Evolutionary conservation across 2,329 filamentous ascomycete species (phyloP).

Genomic region (Ophiostoma novo-ulmi): DNA sequence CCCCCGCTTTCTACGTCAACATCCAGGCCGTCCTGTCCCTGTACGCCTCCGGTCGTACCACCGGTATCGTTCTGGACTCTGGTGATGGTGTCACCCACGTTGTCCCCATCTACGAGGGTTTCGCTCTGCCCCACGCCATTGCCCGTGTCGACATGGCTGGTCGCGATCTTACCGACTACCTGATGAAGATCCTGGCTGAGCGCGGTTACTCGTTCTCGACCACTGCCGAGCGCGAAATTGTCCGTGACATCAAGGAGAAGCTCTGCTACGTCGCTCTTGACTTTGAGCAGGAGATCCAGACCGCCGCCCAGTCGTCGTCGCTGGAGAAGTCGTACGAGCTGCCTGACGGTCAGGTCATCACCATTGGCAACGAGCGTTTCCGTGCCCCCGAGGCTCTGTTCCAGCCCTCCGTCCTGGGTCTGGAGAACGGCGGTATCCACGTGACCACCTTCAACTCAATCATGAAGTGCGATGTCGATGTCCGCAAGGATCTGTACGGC

Average conservation of each 20-base stretch:
- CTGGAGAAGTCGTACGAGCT: constrained; percentile 99
- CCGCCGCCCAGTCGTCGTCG: constrained; percentile 95
- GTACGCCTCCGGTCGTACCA: constrained; percentile 99
- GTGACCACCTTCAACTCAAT: constrained; percentile 99
- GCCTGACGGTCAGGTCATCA: constrained; percentile 98
- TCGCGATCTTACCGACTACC: constrained; percentile 99
- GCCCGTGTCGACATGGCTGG: constrained; percentile 99
- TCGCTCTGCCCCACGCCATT: constrained; percentile 99
- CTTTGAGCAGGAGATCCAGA: constrained; percentile 99
- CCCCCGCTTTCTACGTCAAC: constrained; percentile 99
- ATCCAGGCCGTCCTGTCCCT: constrained; percentile 99
- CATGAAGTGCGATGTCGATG: constrained; percentile 99
- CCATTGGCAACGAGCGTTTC: constrained; percentile 99
- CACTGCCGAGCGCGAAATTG: constrained; percentile 99
- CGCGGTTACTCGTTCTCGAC: constrained; percentile 99
- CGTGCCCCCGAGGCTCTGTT: constrained; percentile 99
- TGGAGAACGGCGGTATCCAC: constrained; percentile 98
- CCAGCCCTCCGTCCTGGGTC: constrained; percentile 96
- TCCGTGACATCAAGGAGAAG: constrained; percentile 99
- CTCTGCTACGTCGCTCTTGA: constrained; percentile 99
- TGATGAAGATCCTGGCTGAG: constrained; percentile 99
- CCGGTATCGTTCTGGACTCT: constrained; percentile 99
- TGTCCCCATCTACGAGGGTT: constrained; percentile 99
- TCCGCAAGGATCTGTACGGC: constrained; percentile 99
- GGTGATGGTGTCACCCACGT: constrained; percentile 99